Evolutionary conservation across 163 green algal species (phyloP), one percentile per base, ranked within the genome.

Genomic region (Scenedesmus sp.): DNA sequence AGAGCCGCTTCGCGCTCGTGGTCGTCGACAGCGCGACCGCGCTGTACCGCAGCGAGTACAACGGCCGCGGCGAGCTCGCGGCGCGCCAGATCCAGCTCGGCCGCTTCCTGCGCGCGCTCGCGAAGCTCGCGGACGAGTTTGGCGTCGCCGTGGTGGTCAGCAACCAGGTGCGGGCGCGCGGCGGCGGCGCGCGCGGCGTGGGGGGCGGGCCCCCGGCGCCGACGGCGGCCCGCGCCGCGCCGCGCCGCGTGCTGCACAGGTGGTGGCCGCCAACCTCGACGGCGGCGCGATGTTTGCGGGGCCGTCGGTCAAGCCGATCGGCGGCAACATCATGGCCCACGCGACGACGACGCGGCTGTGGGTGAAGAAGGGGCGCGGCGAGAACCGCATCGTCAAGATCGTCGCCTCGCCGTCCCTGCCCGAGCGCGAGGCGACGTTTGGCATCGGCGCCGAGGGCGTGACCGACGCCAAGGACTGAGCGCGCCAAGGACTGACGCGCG

Each of bases 321-420:
- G 97, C 31, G 97, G 97, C 70, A 98, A 99, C 88, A 99, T 99
- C 87, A 98, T 99, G 93, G 97, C 97, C n/a, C 97, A 99, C 85
- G 96, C 96, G 24, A 96, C 95, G 26, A 99, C 96, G 34, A 99
- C 96, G 0, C 86, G 97, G 1, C 87, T 99, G 33, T 89, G 80
- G 73, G 78, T 99, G 26, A 93, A 93, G 73, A 99, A 99, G 81
- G 96, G 94, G 0, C 80, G 92, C 2, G 93, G 90, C 17, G 96
- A 98, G 53, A 97, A 93, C 79, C 86, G 96, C 11, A 86, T 95
- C 0, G 90, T 85, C 76, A 99, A 99, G 87, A 95, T 99, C 70
- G 85, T 98, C 26, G 92, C 91, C 44, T 98, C 92, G 1, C 97
- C 97, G 0, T 95, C 82, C 2, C 86, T 99, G 28, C 93, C 97